A percentile compares a stretch with the other conserved stretches of the same genome.
Conservation (phyloP, 139 green algal species). For the Coccomyxa sp. region DNA sequence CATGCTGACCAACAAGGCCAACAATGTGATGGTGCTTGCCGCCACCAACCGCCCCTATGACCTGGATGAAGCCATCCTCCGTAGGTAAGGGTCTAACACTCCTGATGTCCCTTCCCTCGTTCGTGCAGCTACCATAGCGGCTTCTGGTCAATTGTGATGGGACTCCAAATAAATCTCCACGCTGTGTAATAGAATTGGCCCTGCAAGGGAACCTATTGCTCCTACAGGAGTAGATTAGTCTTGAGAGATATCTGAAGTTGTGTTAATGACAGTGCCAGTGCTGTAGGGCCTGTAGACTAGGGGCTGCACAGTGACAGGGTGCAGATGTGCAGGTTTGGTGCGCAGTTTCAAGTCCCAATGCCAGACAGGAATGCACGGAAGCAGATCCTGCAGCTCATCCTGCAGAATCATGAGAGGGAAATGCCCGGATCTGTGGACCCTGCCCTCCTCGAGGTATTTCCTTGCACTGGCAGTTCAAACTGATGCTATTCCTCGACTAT, state of each 20-base stretch:
- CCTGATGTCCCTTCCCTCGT: neutral
- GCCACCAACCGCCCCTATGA: constrained; percentile 82
- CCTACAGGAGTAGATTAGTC: too few relatives aligned
- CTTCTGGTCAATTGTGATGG: neutral
- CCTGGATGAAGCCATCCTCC: constrained; percentile 71
- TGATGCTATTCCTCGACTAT: neutral
- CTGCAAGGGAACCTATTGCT: too few relatives aligned
- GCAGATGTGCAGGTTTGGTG: neutral
- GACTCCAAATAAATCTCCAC: neutral
- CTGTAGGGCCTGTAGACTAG: neutral
- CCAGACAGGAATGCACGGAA: constrained; percentile 49
- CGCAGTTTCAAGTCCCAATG: constrained; percentile 57
- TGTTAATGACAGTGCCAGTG: neutral
- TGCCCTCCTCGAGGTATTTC: constrained; percentile 11
- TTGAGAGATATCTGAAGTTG: neutral
- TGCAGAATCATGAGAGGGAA: constrained; percentile 29
- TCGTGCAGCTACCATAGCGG: neutral
- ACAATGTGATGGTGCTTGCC: constrained; percentile 77
- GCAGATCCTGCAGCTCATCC: constrained; percentile 56
- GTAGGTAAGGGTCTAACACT: constrained; percentile 23
- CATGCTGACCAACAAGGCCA: constrained; percentile 59
- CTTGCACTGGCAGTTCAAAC: neutral
- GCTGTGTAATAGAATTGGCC: too few relatives aligned
- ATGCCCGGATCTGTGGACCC: constrained; percentile 14
- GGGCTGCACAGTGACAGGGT: neutral